Evolutionary conservation across 768 basidiomycete genomes (phyloP), one percentile per base, ranked within the genome.

Genomic region (Phallus indusiatus): DNA sequence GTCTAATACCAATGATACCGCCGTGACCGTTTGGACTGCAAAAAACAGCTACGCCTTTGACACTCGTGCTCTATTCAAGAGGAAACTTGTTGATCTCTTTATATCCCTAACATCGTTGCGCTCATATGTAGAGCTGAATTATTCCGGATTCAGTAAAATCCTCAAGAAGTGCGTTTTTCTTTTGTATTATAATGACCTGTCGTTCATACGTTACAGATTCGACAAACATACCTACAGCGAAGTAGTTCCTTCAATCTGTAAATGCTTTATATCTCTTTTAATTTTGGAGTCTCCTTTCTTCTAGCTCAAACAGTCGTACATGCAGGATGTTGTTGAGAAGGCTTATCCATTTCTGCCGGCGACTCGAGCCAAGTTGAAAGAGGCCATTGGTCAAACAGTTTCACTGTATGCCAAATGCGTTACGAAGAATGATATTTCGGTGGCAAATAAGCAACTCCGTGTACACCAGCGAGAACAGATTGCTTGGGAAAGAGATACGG

Each of bases 401-500:
- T 77, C 81, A 17, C 71, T 94, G 14, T 97, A 96, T 69, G 79
- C 93, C 20, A 86, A 88, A 65, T 92, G 95, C 62, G 88, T 94
- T 28, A 85, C 89, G 0, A 77, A 76, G 1, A 88, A 85, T 9
- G 88, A 98, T 70, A 66, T 73, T 20, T 71, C 75, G 1, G 68
- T 80, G 17, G 94, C 94, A 0, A 79, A 82, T 47, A 84, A 89
- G 63, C 90, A 95, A 68, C 81, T 99, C 49, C 83, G 84, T 62
- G 77, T 92, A 16, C 84, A 94, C 69, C 85, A 94, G 59, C 84
- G 92, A 18, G 94, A 97, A 71, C 88, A 92, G 68, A 88, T 95
- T 62, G 94, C 95, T 2, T 95, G 94, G 85, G 95, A 98, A 67
- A 82, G 96, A 34, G 94, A 98, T 67, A 99, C 96, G 1, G 87